Percentiles rank a stretch among this genome's conserved stretches.
Evolutionary conservation across 2,329 filamentous ascomycete species (phyloP).

Genomic region (Epichloe hybrida): DNA sequence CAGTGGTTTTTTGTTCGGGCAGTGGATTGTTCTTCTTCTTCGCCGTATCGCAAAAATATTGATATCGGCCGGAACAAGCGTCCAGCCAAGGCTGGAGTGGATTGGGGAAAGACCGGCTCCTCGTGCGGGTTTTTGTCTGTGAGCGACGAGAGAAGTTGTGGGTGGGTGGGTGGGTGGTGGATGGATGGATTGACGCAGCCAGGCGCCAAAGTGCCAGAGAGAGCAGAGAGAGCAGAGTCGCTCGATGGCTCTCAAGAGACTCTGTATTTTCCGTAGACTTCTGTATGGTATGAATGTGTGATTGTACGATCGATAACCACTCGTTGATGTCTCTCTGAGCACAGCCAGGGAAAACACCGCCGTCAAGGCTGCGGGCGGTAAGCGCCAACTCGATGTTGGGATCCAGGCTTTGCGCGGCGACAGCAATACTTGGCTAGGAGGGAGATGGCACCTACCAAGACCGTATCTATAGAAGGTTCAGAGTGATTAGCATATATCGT

Average conservation of each 20-base stretch:
- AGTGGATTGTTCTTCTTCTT: background rate
- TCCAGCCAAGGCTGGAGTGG: constrained; percentile 9
- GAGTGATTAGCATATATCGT: constrained; percentile 1
- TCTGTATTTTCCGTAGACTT: background rate
- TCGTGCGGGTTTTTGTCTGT: constrained; percentile 22
- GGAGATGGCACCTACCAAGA: background rate
- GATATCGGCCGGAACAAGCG: constrained; percentile 9
- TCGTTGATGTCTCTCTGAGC: constrained; percentile 5
- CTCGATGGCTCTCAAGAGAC: background rate
- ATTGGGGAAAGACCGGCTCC: constrained; percentile 12
- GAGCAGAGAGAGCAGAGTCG: constrained; percentile 7
- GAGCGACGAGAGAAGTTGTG: background rate
- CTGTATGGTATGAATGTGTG: background rate
- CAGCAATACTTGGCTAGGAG: constrained; percentile 11
- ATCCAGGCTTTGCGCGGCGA: constrained; percentile 18
- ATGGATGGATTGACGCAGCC: constrained; percentile 11
- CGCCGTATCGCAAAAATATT: background rate
- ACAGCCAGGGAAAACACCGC: constrained; percentile 14
- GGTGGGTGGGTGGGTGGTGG: background rate
- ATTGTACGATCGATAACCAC: background rate
- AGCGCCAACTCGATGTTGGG: constrained; percentile 19
- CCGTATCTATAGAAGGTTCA: background rate
- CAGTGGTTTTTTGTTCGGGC: background rate
- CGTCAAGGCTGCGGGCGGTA: constrained; percentile 20
- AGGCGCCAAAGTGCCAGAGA: constrained; percentile 4